Evolutionary conservation across 768 basidiomycete species (phyloP), one percentile per base, ranked within the genome.

Genomic region (Russula earlei): DNA sequence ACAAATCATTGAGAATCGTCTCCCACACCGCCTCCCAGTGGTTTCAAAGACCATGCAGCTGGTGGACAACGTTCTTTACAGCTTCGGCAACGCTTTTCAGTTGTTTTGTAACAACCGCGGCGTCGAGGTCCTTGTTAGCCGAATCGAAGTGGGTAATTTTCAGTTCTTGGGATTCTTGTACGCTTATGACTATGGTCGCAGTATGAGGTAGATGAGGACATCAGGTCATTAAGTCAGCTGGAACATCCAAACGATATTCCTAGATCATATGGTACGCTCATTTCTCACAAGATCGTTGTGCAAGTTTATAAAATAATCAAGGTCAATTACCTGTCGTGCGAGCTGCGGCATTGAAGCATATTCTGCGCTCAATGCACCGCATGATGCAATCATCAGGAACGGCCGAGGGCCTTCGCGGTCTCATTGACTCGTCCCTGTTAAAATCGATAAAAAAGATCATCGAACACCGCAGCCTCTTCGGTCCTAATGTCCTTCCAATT

Each of bases 321-420:
- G 89, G 84, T 40, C 81, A 84, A 60, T 73, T 96, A 45, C 80
- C 89, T 0, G 81, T 90, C 52, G 75, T 81, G 45, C 81, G 85
- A 4, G 83, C 84, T 24, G 83, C 84, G 37, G 82, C 91, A n/a
- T 73, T 98, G 62, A 96, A 95, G 70, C 85, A 92, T 60, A 81
- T 91, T 10, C 69, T 99, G 31, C 85, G 96, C 27, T 92, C 93
- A 1, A 83, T 95, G 72, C 92, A 96, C 63, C 83, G 96, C 27
- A 91, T 98, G 83, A 96, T 99, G 94, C 90, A 94, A 65, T 87
- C 88, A 0, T 87, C 91, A 0, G 95, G 95, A 9, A 87, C 89
- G 4, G 84, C 92, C 4, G 96, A 99, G 67, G 93, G 94, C 2
- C 77, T 99, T 12, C 84, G 96, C 15, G 94, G 92, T 31, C 75